These are phyloP conservation scores for Colletotrichum eremochloae DNA, from an alignment of 2,329 filamentous ascomycete species.

Conservation along the genomic window DNA sequence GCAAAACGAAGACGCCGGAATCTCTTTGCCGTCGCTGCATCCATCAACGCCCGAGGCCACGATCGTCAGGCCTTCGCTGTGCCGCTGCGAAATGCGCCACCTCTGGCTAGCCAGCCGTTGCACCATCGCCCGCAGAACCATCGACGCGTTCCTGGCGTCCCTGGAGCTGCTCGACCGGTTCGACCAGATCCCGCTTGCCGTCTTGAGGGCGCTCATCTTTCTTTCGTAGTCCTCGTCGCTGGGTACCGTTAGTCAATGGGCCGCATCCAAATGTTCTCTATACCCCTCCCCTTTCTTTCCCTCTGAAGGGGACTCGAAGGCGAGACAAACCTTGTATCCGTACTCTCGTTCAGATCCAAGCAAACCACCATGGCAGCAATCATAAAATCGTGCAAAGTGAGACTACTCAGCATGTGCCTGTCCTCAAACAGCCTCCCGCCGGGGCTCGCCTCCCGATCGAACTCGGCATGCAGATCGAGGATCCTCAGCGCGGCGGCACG, in stretches of 20 bases:
- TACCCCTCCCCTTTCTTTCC: not conserved
- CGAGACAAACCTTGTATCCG: constrained; percentile 52
- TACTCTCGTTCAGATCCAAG: constrained; percentile 60
- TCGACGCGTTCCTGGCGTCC: constrained; percentile 59
- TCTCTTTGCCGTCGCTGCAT: constrained; percentile 40
- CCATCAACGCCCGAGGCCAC: constrained; percentile 42
- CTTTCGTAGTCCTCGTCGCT: constrained; percentile 50
- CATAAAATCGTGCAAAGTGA: constrained; percentile 69
- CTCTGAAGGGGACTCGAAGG: not conserved
- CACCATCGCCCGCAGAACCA: constrained; percentile 57
- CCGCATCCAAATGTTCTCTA: not conserved
- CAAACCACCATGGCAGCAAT: constrained; percentile 72
- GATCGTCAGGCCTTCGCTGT: not conserved
- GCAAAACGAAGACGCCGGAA: constrained; percentile 41
- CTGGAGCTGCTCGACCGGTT: constrained; percentile 53
- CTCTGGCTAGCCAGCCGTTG: constrained; percentile 42
- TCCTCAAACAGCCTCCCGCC: constrained; percentile 66
- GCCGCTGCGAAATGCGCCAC: not conserved
- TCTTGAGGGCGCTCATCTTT: constrained; percentile 54
- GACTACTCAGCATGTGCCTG: constrained; percentile 65
- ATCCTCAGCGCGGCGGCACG: constrained; percentile 59
- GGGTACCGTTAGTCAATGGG: constrained; percentile 39
- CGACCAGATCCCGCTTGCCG: constrained; percentile 59
- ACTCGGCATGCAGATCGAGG: constrained; percentile 61
- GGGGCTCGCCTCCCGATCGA: constrained; percentile 59